phyloP scores from a whole-genome alignment of 257 asterid genomes.

The Petrea volubilis region DNA sequence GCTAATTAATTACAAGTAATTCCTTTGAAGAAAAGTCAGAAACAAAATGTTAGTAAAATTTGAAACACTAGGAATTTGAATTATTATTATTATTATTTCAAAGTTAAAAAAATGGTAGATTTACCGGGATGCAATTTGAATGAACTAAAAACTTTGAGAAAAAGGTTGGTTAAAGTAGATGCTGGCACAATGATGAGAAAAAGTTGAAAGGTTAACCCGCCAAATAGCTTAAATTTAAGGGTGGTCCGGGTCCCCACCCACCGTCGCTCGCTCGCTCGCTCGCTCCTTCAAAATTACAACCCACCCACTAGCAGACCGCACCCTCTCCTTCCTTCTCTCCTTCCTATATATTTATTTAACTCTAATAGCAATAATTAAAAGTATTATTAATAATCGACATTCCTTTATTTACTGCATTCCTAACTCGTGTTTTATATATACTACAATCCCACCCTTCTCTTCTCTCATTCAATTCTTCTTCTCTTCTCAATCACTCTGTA shows the following conservation, averaged over 20 bases:
- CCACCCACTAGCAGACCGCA: too few species aligned
- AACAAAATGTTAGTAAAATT: not conserved
- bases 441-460: not conserved
- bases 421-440: constrained; percentile 12
- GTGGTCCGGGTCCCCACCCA: not conserved
- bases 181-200: not conserved
- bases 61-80: not conserved
- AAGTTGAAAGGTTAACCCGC: constrained; percentile 39
- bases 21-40: constrained; percentile 4
- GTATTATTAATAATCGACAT: not conserved
- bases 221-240: not conserved
- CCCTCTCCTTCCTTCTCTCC: not conserved
- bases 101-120: not conserved
- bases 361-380: too few species aligned
- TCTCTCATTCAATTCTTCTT: constrained; percentile 17
- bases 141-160: not conserved
- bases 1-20: not conserved
- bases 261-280: not conserved
- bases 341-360: not conserved
- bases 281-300: not conserved
- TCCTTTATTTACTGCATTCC: not conserved
- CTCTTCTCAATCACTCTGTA: not conserved
- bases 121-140: constrained; percentile 22
- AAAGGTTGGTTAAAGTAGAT: not conserved
- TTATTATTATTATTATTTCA: too few species aligned